These are phyloP conservation scores for Monilinia aucupariae DNA, from an alignment of 2,329 filamentous ascomycete genomes.

Conservation along the genomic window DNA sequence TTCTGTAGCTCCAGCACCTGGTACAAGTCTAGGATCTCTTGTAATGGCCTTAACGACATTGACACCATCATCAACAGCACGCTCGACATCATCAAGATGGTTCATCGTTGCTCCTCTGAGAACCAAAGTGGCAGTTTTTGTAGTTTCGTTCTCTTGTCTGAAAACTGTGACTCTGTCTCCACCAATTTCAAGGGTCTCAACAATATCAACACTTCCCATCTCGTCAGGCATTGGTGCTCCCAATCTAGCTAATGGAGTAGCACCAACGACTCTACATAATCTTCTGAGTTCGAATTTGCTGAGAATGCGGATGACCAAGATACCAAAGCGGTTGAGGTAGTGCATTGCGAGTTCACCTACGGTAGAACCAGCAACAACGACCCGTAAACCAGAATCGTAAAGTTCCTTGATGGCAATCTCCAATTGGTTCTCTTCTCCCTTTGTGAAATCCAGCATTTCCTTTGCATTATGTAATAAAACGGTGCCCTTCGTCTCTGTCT, in stretches of 20 bases:
- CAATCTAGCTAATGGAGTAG: conserved; percentile 89
- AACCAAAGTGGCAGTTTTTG: conserved; percentile 88
- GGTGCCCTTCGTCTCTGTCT: conserved; percentile 98
- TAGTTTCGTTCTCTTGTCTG: conserved; percentile 88
- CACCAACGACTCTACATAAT: conserved; percentile 91
- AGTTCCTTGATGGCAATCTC: conserved; percentile 92
- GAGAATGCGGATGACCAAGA: conserved; percentile 91
- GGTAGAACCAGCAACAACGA: conserved; percentile 87
- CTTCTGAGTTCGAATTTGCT: conserved; percentile 97
- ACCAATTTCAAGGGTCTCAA: conserved; percentile 96
- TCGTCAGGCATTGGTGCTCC: conserved; percentile 99
- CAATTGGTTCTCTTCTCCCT: conserved; percentile 89
- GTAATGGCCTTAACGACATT: conserved; percentile 99
- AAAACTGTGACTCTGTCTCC: conserved; percentile 98
- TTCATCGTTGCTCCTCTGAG: conserved; percentile 95
- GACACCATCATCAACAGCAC: conserved; percentile 94
- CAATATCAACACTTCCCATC: conserved; percentile 90
- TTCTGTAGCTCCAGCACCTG: conserved; percentile 90
- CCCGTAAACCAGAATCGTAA: conserved; percentile 85
- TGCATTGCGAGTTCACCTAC: conserved; percentile 93
- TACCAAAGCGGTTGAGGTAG: conserved; percentile 96
- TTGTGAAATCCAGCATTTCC: conserved; percentile 98
- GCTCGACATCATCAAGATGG: conserved; percentile 93
- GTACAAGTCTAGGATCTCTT: conserved; percentile 82
- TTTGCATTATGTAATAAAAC: conserved; percentile 94